Base-by-base conservation (phyloP, 2,329 filamentous ascomycete genomes). In the Simplicillium sp. region DNA sequence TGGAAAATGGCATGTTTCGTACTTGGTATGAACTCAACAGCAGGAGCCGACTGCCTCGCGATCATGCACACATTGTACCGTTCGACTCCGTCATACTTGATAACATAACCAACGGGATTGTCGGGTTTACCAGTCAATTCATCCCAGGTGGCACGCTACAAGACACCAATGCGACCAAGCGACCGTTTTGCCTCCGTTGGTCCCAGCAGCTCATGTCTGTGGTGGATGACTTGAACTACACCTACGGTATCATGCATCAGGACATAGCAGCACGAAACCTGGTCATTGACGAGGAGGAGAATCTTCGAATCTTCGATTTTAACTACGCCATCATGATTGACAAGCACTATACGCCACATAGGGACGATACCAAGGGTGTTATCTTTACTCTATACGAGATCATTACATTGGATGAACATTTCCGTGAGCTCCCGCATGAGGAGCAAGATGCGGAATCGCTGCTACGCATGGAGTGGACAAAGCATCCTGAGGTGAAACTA, bases 191-290 rank as follows among this genome's bases (percentile, higher is more conserved):
- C 45, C 47, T 66, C 1, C 34, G 55, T 38, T 65, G 59, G 56
- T 47, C 65, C 0, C 43, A 51, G 13, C 62, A 68, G 41, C 55
- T 67, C 1, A 55, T 55, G 1, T 7, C 49, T 1, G 54, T 62
- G 7, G 52, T 64, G 5, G 58, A 64, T 39, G 52, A 59, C 29
- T 47, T 67, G 15, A 66, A 67, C 34, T 49, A 66, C 6, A 37
- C 47, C 15, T 44, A 56, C 15, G 57, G 61, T 17, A 59, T 67
- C 34, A 42, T 51, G 12, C 65, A 67, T 42, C 55, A 64, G 42
- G 62, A 66, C 29, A 53, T 68, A 31, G 56, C 57, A 9, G 50
- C 58, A 9, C 54, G 58, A 33, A 67, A 68, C 36, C 51, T 67
- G 7, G 32, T 65, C 0, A 40, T 68, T 33, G 46, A 66, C 37